Base-by-base conservation (phyloP, 176 grass and related monocot genomes). In the barley (Hordeum vulgare) region DNA sequence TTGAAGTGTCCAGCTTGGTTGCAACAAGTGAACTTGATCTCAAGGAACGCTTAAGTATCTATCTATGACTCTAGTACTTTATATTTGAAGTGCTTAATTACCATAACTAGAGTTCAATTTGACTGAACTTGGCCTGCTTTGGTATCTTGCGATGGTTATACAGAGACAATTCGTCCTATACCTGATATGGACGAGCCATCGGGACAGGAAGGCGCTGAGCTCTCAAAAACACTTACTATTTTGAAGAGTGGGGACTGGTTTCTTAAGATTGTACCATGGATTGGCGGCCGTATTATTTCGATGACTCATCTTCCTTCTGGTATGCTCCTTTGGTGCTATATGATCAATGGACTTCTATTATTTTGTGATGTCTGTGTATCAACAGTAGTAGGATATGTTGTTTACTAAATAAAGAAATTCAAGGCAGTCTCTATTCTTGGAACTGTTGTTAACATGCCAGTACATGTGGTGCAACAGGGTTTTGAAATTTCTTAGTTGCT, bases 241-340 rank as follows among this genome's bases (percentile, higher is more conserved):
- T 77, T 98, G 39, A 93, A 91, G 68, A 95, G 89, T 78, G 88
- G 90, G 57, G 87, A 98, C 75, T 98, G 96, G 93, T 61, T 66
- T 13, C 85, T 98, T 80, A 95, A 95, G 71, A 34, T 98, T 76
- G 90, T 98, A 36, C 96, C 93, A 11, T 98, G 93, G 90, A 95
- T 98, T 83, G 96, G 96, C 0, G 96, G 93, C 15, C 93, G 96
- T 40, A 89, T 95, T 90, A 87, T 95, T 57, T 98, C 96, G 7
- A 95, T 98, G 92, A 66, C 66, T 34, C 96, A 98, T 91, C 76
- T 93, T 73, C 96, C 93, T 84, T 89, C 93, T 79, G 96, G 96
- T 98, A 95, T 73, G 26, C 23, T 75, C 62, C 59, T 75, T 71
- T 44, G 81, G n/a, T 68, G 6, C 17, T 45, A 12, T 39, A 78